Base-by-base conservation (phyloP, 805 yeast species). In the Peterozyma toletana region DNA sequence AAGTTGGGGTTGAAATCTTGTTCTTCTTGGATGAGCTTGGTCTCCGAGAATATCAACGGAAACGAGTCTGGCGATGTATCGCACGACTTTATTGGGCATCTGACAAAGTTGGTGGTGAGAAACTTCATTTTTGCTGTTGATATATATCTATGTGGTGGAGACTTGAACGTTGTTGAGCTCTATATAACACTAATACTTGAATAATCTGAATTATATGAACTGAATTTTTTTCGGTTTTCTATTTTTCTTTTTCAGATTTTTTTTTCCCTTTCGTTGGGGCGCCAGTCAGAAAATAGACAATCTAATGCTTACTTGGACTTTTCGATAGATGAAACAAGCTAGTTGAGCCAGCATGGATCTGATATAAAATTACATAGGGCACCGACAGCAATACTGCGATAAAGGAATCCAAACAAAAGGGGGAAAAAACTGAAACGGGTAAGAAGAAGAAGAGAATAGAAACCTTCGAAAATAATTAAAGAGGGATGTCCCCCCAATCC, bases 71-170 rank as follows among this genome's bases (percentile, higher is more conserved):
- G 75, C 5, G 91, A 75, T 11, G 79, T 66, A 38, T 83, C 88
- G 58, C 99, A 93, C 2, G 80, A 55, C 56, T 83, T 82, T 48
- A 88, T 85, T 0, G 98, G 89, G 64, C 99, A 93, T 60, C 84
- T 88, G 49, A 93, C 95, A 64, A 93, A 93, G 64, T 93, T 93
- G 11, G 97, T 86, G n/a, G 99, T 91, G 27, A 93, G 68, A 56
- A 91, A 80, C 67, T 93, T 91, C 99, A 91, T 91, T 30, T 7
- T 21, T 21, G 27, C 27, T 21, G 27, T 7, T 21, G 27, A 21
- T 13, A 37, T n/a, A 18, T 33, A 11, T n/a, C 13, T 17, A 11
- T 15, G 18, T 30, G 14, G 13, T 6, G 18, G 40, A 17, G 13
- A 9, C 16, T 37, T 16, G 37, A 21, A 21, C 27, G 4, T 4